These are phyloP conservation scores for Sarcodon sp. DNA, from an alignment of 768 basidiomycete species.

Conservation along the genomic window DNA sequence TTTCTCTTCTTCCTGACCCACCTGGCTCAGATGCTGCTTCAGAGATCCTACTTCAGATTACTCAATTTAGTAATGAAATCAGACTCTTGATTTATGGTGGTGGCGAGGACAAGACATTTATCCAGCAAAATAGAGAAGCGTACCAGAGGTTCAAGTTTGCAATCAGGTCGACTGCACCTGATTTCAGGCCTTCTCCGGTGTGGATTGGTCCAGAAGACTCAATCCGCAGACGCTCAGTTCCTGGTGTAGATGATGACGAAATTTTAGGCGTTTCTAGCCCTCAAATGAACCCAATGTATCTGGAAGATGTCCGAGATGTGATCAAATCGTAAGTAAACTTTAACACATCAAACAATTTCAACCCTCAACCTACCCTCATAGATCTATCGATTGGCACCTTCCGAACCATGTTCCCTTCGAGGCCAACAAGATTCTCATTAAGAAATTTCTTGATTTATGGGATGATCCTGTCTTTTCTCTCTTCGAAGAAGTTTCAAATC, in stretches of 20 bases:
- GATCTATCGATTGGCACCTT: slow-evolving; percentile 29
- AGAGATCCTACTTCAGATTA: slow-evolving; percentile 31
- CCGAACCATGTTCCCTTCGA: slow-evolving; percentile 26
- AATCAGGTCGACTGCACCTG: slow-evolving; percentile 25
- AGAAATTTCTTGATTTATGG: slow-evolving; percentile 23
- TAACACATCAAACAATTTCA: background rate
- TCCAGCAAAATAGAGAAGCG: slow-evolving; percentile 18
- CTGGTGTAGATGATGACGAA: background rate
- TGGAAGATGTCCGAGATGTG: slow-evolving; percentile 20
- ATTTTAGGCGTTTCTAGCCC: too few species aligned
- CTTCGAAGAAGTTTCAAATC: slow-evolving; percentile 18
- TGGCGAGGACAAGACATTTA: slow-evolving; percentile 20
- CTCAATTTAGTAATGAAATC: slow-evolving; percentile 29
- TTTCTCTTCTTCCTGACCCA: slow-evolving; percentile 27
- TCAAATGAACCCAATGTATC: slow-evolving; percentile 10
- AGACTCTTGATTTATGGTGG: slow-evolving; percentile 18
- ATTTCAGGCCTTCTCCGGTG: slow-evolving; percentile 23
- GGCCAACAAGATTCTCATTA: slow-evolving; percentile 25
- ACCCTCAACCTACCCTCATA: slow-evolving; percentile 4
- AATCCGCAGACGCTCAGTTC: slow-evolving; percentile 1
- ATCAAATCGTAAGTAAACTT: slow-evolving; percentile 20
- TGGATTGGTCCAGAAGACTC: slow-evolving; percentile 6
- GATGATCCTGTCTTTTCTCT: slow-evolving; percentile 19
- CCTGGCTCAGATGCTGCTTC: slow-evolving; percentile 26
- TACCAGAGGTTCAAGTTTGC: slow-evolving; percentile 21